These are phyloP conservation scores for Camelina hispida DNA, from an alignment of 345 rosid species.

Conservation along the genomic window DNA sequence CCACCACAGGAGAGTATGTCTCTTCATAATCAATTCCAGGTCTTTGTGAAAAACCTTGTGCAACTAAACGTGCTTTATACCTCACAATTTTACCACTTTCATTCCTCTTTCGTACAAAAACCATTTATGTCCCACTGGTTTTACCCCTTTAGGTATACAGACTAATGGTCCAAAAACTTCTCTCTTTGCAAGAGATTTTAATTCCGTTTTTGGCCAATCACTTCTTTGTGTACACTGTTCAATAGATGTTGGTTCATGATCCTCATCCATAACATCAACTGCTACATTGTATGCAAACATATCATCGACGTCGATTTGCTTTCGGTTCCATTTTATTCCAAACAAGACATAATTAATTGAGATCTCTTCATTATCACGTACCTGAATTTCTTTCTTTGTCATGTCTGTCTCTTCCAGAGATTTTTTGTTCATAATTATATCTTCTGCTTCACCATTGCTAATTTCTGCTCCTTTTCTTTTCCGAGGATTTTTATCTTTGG, in stretches of 20 bases:
- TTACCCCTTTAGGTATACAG: no score
- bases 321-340: not conserved
- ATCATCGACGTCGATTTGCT: not conserved
- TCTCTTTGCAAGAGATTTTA: no score
- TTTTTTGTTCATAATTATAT: no score
- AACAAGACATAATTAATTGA: not conserved
- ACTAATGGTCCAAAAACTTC: no score
- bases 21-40: not conserved
- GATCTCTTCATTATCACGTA: not conserved
- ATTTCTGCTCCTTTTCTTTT: no score
- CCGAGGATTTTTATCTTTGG: no score
- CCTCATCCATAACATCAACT: not conserved
- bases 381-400: no score
- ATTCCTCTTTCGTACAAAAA: no score
- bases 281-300: not conserved
- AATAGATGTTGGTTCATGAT: not conserved
- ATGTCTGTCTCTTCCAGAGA: no score
- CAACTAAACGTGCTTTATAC: not conserved
- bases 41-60: not conserved
- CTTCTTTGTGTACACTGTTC: not conserved
- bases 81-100: not conserved
- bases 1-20: not conserved
- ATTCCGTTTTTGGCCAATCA: no score
- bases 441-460: no score
- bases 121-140: no score